Evolutionary conservation across 257 asterid species (phyloP), one percentile per base, ranked within the genome.

Genomic region (Lycium ferocissimum): DNA sequence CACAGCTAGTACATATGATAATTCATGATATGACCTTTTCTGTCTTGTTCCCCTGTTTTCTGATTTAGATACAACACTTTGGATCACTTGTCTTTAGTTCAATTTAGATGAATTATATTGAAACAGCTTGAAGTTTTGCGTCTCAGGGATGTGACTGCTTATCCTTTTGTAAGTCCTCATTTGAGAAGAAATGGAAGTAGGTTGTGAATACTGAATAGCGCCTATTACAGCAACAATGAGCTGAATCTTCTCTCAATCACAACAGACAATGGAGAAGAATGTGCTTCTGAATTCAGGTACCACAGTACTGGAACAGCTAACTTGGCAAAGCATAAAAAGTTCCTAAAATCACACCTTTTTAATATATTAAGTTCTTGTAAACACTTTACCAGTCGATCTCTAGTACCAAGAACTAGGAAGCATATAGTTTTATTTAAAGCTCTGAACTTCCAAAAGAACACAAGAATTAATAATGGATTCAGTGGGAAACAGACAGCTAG

Each of bases 81-180:
- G 43, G 62, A 7, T 22, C 81, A 75, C 62, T 51, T 75, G 81
- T 45, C 53, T 73, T 49, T 49, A 73, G 59, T 73, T 73, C 9
- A 71, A 18, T 45, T 75, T 22, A 49, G 20, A 73, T 47, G 81
- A 75, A 12, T 49, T 35, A 7, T 7, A 40, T 20, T 47, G 61
- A 75, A 75, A 75, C 61, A 49, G 81, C 12, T 57, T 75, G 62
- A 75, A 49, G 81, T 75, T 72, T 45, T 75, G 43, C 59, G 20
- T 75, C 38, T 49, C 54, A 49, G 43, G 22, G 43, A 49, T 75
- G 81, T 49, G 62, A 49, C 13, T 6, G 45, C 20, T 75, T 49
- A 22, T 49, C 81, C 81, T 49, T 75, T 7, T 75, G 6, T 49
- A 75, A 13, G 22, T 22, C 81, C 61, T 75, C 62, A 49, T 22